These are phyloP conservation scores for Phoma sp. DNA, from an alignment of 2,329 filamentous ascomycete genomes.

Conservation along the genomic window DNA sequence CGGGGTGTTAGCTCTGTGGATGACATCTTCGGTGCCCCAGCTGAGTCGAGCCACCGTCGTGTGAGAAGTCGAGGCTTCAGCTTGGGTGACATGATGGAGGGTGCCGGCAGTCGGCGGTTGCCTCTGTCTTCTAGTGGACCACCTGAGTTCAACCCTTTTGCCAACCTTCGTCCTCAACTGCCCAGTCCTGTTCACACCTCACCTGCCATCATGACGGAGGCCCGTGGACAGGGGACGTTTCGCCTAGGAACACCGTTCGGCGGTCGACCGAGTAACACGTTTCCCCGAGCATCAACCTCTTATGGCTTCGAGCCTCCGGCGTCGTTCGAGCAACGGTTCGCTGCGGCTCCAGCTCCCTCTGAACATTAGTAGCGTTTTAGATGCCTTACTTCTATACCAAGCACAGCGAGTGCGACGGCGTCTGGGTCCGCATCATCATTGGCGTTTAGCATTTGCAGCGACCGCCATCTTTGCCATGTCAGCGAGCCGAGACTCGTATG, in stretches of 20 bases:
- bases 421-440: conserved; percentile 40
- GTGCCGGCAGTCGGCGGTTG: conserved; percentile 57
- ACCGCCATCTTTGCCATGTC: conserved; percentile 30
- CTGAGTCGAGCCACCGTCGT: conserved; percentile 61
- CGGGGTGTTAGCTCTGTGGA: conserved; percentile 51
- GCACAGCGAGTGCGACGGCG: conserved; percentile 31
- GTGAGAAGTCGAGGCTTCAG: conserved; percentile 68
- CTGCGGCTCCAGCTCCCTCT: conserved; percentile 35
- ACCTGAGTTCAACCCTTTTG: conserved; percentile 39
- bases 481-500: conserved; percentile 28
- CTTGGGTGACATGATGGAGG: conserved; percentile 61
- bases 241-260: conserved; percentile 58
- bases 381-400: conserved; percentile 24
- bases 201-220: conserved; percentile 23
- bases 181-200: conserved; percentile 35
- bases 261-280: conserved; percentile 53
- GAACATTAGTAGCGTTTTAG: conserved; percentile 32
- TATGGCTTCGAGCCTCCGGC: conserved; percentile 46
- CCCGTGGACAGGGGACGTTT: conserved; percentile 48
- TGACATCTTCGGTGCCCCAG: conserved; percentile 55
- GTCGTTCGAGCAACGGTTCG: conserved; percentile 50
- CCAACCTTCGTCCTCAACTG: conserved; percentile 27
- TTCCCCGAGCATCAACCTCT: conserved; percentile 52
- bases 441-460: conserved; percentile 41
- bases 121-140: conserved; percentile 62